Evolutionary conservation across 352 stramenopile species (phyloP), one percentile per base, ranked within the genome.

Genomic region (Globisporangium orthogonon): DNA sequence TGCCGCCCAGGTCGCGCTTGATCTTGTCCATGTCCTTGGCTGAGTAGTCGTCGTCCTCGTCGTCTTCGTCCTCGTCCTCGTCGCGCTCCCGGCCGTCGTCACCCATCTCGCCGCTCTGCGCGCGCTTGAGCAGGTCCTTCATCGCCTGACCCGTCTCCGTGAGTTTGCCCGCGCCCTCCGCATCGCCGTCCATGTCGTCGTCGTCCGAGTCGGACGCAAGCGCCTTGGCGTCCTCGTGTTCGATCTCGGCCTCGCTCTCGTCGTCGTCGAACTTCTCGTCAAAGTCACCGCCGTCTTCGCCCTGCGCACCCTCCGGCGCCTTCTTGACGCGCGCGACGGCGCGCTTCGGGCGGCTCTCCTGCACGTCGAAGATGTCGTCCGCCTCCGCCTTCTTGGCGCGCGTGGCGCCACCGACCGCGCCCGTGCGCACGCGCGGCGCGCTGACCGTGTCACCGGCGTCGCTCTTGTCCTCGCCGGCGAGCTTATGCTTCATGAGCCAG

Each of bases 401-500:
- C 4, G 59, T 50, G 4, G 37, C 52, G 30, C 62, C 65, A 17
- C 28, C 50, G 17, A 92, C 51, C 0, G 83, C 82, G 7, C 84
- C 84, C 29, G 83, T 94, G 35, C 80, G 79, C 29, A 94, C 68
- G 18, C 76, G 76, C 4, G 84, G 78, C 2, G 73, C 79, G 47
- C 77, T 84, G 9, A 91, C 76, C 2, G 83, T 74, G 43, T 87
- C 77, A 18, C 62, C 65, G 6, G 54, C 47, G 30, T 89, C 83
- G 28, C 56, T 54, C 63, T 86, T 88, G 48, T 92, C 82, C 30
- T 92, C 83, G 23, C 76, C 73, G 28, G 84, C 82, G 51, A 93
- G 77, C 67, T 88, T 89, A 71, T 93, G 83, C 67, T 90, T 89
- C 83, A 92, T 94, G 52, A 94, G 76, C 82, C 84, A 92, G 58